Percentiles rank a stretch among this genome's conserved stretches.
Conservation (phyloP, 2,329 filamentous ascomycete genomes). For the Pseudophaeomoniella oleicola region DNA sequence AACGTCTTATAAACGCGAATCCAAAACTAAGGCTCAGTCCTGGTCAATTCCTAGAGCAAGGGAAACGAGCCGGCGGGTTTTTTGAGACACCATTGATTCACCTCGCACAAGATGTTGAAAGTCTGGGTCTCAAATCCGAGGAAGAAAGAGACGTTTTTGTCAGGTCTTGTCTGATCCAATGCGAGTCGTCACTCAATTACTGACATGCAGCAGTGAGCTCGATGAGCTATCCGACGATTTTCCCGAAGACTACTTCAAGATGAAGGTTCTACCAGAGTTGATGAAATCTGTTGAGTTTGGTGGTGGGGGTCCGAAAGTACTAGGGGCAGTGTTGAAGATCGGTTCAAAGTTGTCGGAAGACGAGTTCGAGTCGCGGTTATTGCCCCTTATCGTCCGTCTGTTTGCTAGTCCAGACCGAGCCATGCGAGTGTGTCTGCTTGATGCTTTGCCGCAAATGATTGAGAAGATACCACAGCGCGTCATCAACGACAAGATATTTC, state of each 20-base stretch:
- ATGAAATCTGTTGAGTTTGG: constrained; percentile 99
- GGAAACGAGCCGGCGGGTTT: constrained; percentile 65
- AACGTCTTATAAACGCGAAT: constrained; percentile 72
- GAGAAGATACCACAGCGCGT: constrained; percentile 75
- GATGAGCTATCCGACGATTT: constrained; percentile 84
- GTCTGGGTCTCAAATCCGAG: constrained; percentile 73
- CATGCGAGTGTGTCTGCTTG: constrained; percentile 77
- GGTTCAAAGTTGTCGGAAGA: constrained; percentile 73
- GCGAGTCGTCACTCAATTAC: constrained; percentile 2
- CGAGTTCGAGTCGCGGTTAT: constrained; percentile 74
- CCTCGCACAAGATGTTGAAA: constrained; percentile 84
- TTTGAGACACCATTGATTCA: constrained; percentile 90
- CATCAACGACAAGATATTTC: constrained; percentile 94
- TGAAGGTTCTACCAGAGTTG: constrained; percentile 87
- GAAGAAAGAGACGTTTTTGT: constrained; percentile 75
- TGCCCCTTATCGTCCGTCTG: constrained; percentile 70
- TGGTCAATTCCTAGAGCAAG: constrained; percentile 78
- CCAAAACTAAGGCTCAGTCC: constrained; percentile 79
- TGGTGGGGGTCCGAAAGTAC: constrained; percentile 83
- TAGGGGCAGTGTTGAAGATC: constrained; percentile 80
- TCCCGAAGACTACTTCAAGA: constrained; percentile 93
- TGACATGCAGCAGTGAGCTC: constrained; percentile 43
- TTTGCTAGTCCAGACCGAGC: constrained; percentile 88
- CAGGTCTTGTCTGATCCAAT: constrained; percentile 36
- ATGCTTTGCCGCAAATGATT: constrained; percentile 81